Evolutionary conservation across 2,329 filamentous ascomycete species (phyloP).

Genomic region (Ophiostoma fasciatum): DNA sequence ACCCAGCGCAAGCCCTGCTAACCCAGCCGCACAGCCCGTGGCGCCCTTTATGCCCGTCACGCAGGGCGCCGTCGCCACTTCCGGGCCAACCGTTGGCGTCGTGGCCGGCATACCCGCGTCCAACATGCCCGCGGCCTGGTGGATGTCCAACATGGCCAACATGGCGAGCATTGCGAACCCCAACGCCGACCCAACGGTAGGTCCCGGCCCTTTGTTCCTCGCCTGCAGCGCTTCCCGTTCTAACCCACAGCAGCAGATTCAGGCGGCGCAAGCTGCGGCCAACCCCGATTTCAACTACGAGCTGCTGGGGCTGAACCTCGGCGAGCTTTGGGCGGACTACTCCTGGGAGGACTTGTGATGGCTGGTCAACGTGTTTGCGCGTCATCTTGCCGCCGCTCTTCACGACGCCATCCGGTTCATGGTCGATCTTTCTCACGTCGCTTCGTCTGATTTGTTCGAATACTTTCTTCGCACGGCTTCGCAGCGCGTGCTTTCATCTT

Average conservation of each 20-base stretch:
- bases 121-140: constrained; percentile 13
- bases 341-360: constrained; percentile 12
- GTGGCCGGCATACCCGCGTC: constrained; percentile 4
- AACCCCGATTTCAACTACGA: constrained; percentile 14
- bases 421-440: neutral
- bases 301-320: constrained; percentile 12
- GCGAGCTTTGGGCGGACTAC: constrained; percentile 15
- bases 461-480: too few relatives aligned
- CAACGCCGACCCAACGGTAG: constrained; percentile 7
- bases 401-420: neutral
- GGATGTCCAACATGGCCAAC: constrained; percentile 14
- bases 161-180: constrained; percentile 10
- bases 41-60: constrained; percentile 10
- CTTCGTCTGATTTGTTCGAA: neutral
- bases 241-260: constrained; percentile 4
- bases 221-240: neutral
- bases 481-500: too few relatives aligned
- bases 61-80: constrained; percentile 5
- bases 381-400: neutral
- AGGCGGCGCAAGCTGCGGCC: constrained; percentile 1
- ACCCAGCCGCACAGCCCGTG: constrained; percentile 5
- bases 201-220: neutral
- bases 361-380: neutral
- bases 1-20: too few relatives aligned
- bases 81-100: neutral